Evolutionary conservation across 78 protist species (phyloP), one percentile per base, ranked within the genome.

Genomic region (Mantamonas sphyraenae): DNA sequence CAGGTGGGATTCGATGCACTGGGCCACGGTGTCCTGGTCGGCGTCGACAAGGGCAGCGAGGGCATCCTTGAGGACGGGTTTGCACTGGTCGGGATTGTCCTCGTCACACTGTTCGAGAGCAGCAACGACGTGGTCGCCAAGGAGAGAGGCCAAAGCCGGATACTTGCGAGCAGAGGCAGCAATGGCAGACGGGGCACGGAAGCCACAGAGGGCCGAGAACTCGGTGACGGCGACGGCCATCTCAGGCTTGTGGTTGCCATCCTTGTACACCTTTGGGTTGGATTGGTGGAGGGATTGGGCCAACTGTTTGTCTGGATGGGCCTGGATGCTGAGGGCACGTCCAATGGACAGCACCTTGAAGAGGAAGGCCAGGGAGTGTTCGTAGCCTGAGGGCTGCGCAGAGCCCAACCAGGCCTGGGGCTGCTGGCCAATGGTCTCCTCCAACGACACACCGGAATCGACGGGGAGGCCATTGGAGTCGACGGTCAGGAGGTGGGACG

Each of bases 191-290:
- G n/a, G n/a, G n/a, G 83, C 66, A 16, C 96, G 88, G 80, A 95
- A 92, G 31, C 96, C 80, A 42, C 90, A 90, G 26, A 95, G 50
- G 45, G 85, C 93, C 59, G 77, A 71, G 66, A 94, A 83, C 9
- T 43, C 73, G 8, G 96, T 95, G 56, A 95, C 55, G 4, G 99
- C 97, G n/a, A 84, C 66, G 20, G 94, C 82, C 63, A 96, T 70
- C 57, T 96, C 99, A 10, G 98, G 98, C 71, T 94, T 95, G 71
- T 94, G 98, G 81, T 93, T 93, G 66, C 67, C 82, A 61, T 94
- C 98, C 26, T 71, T 77, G 84, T 95, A 96, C 2, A 37, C 10
- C 12, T 65, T 35, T 5, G 97, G 95, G 34, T 40, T 31, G 22
- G 30, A 24, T 45, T 19, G n/a, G 68, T 88, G 93, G 37, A 95